Conservation (phyloP, 768 basidiomycete species). For the Termitomyces heimii region DNA sequence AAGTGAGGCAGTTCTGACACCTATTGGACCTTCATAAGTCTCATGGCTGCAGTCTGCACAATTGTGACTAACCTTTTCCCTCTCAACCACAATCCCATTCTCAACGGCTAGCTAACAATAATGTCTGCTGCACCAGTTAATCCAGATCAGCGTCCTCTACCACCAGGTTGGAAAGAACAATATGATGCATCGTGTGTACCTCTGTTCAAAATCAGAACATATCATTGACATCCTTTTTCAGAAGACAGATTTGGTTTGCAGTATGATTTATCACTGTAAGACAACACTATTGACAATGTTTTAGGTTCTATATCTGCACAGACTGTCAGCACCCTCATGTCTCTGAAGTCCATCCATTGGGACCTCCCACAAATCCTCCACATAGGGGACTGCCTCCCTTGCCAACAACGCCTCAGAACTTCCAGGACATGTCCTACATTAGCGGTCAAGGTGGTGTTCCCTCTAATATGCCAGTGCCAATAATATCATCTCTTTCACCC, state of each 20-base stretch:
- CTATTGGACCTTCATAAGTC: not conserved
- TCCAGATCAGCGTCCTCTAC: slow-evolving; percentile 14
- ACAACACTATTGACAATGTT: not conserved
- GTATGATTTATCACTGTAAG: too few species aligned
- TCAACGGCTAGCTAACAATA: not conserved
- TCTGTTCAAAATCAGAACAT: not conserved
- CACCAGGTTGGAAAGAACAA: slow-evolving; percentile 15
- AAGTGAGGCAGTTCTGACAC: not conserved
- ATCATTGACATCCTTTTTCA: not conserved
- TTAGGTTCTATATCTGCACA: slow-evolving; percentile 15
- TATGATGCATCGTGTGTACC: slow-evolving; percentile 14
- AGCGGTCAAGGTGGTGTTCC: not conserved
- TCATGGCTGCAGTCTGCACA: not conserved
- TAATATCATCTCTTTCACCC: slow-evolving; percentile 4
- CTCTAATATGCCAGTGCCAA: not conserved
- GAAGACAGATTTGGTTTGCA: slow-evolving; percentile 4
- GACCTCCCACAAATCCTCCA: not conserved
- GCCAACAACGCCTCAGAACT: not conserved
- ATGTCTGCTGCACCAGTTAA: slow-evolving; percentile 9
- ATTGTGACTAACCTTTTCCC: not conserved
- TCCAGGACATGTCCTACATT: not conserved
- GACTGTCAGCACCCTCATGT: slow-evolving; percentile 7
- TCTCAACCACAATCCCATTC: not conserved
- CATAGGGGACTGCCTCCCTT: not conserved
- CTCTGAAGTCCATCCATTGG: slow-evolving; percentile 12